Conservation (phyloP, 2,329 filamentous ascomycete species). For the Pyrenophora teres region DNA sequence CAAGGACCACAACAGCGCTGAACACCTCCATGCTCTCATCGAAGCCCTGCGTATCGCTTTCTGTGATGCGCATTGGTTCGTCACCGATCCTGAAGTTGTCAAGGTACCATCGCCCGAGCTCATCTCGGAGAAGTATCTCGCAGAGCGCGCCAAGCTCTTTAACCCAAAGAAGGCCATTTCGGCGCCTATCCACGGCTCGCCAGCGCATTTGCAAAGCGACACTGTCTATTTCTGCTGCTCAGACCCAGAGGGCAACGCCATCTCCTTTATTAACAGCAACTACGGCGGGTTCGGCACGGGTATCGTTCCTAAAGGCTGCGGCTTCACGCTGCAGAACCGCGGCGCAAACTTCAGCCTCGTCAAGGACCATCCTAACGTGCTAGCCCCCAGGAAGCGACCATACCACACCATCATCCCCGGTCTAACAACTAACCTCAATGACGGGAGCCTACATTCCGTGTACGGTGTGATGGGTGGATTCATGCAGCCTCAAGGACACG, state of each 20-base stretch:
- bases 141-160: conserved; percentile 69
- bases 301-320: conserved; percentile 83
- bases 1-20: conserved; percentile 77
- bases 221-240: conserved; percentile 93
- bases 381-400: conserved; percentile 82
- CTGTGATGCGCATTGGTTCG: conserved; percentile 86
- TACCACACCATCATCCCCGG: conserved; percentile 99
- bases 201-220: conserved; percentile 83
- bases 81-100: conserved; percentile 77
- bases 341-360: conserved; percentile 82
- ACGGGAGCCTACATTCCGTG: conserved; percentile 77
- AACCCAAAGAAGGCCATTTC: conserved; percentile 57
- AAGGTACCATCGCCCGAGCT: conserved; percentile 72
- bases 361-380: conserved; percentile 73
- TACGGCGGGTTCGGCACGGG: conserved; percentile 86
- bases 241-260: conserved; percentile 82
- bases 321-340: conserved; percentile 93
- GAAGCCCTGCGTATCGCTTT: conserved; percentile 89
- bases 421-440: conserved; percentile 76
- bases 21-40: conserved; percentile 79
- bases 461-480: conserved; percentile 98
- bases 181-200: conserved; percentile 68
- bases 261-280: conserved; percentile 96
- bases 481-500: conserved; percentile 97
- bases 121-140: conserved; percentile 74